Evolutionary conservation across 768 basidiomycete species (phyloP).

Genomic region (Pleurotus djamor): DNA sequence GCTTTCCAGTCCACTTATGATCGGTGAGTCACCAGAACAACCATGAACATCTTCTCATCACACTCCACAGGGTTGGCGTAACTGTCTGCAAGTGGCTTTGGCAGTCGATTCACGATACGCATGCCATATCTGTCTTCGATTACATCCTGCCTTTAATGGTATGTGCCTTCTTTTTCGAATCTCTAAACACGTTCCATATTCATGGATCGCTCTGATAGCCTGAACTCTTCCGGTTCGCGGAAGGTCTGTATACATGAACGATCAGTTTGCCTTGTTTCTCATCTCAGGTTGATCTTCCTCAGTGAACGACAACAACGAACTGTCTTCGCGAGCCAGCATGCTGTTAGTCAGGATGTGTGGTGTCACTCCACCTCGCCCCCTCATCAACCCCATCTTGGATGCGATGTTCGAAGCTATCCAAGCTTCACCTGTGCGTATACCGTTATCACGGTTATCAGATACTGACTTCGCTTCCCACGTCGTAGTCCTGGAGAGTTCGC

Average conservation of each 20-base stretch:
- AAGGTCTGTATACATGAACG: slow-evolving; percentile 38
- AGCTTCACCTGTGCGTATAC: slow-evolving; percentile 59
- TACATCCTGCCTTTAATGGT: slow-evolving; percentile 84
- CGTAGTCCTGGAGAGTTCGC: slow-evolving; percentile 84
- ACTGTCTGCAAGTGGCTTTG: slow-evolving; percentile 79
- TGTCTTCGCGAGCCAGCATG: slow-evolving; percentile 59
- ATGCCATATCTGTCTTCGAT: slow-evolving; percentile 75
- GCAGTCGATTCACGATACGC: slow-evolving; percentile 70
- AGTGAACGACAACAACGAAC: slow-evolving; percentile 77
- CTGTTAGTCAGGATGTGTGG: slow-evolving; percentile 85
- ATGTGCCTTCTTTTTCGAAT: slow-evolving; percentile 16
- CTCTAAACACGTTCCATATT: not conserved
- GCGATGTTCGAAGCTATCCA: slow-evolving; percentile 77
- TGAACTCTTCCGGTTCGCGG: slow-evolving; percentile 74
- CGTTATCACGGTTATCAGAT: not conserved
- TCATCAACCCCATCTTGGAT: slow-evolving; percentile 68
- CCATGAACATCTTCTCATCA: slow-evolving; percentile 5
- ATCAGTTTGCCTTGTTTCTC: not conserved
- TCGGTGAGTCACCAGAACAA: slow-evolving; percentile 36
- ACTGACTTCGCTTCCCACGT: not conserved
- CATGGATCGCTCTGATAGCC: slow-evolving; percentile 38
- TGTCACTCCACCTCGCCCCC: slow-evolving; percentile 69
- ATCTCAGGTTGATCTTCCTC: not conserved
- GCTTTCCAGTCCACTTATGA: slow-evolving; percentile 90
- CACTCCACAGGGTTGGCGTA: slow-evolving; percentile 49